Conservation (phyloP, 768 basidiomycete genomes). For the Leccinum subtestaceum region DNA sequence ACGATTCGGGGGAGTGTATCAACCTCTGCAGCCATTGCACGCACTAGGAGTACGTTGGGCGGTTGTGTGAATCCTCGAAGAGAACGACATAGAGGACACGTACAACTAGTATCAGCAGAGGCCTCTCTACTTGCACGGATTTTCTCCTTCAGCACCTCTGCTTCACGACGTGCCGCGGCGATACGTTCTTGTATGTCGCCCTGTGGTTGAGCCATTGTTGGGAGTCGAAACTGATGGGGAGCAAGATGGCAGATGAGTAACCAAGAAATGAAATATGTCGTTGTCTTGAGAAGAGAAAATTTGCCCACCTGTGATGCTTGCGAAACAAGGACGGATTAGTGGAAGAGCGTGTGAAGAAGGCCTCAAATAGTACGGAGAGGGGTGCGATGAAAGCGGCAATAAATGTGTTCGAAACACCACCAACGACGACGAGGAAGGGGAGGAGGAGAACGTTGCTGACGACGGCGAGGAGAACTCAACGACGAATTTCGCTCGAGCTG, state of each 20-base stretch:
- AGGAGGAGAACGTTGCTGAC: slow-evolving; percentile 7
- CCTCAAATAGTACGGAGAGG: slow-evolving; percentile 16
- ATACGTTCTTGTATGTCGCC: slow-evolving; percentile 90
- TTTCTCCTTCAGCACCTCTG: slow-evolving; percentile 97
- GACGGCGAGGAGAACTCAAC: slow-evolving; percentile 4
- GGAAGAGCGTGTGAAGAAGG: slow-evolving; percentile 5
- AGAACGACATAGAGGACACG: slow-evolving; percentile 35
- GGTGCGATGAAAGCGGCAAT: slow-evolving; percentile 12
- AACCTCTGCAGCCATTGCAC: slow-evolving; percentile 97
- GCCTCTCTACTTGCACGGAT: slow-evolving; percentile 95
- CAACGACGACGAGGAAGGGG: slow-evolving; percentile 7
- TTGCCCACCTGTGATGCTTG: slow-evolving; percentile 29
- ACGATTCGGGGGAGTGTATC: slow-evolving; percentile 94
- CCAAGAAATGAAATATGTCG: slow-evolving; percentile 2
- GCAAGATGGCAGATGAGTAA: slow-evolving; percentile 1
- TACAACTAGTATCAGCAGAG: slow-evolving; percentile 95
- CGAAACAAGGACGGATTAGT: slow-evolving; percentile 25
- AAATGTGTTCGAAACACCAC: slow-evolving; percentile 8
- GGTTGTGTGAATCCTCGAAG: slow-evolving; percentile 9
- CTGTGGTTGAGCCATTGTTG: slow-evolving; percentile 71
- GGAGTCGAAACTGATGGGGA: slow-evolving; percentile 7
- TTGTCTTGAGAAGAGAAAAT: slow-evolving; percentile 22
- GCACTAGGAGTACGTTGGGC: slow-evolving; percentile 52
- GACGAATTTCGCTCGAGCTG: slow-evolving; percentile 13
- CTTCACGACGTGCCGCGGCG: slow-evolving; percentile 94